These are phyloP conservation scores for Hypoxylon fragiforme DNA, from an alignment of 495 filamentous ascomycete species.

Conservation along the genomic window DNA sequence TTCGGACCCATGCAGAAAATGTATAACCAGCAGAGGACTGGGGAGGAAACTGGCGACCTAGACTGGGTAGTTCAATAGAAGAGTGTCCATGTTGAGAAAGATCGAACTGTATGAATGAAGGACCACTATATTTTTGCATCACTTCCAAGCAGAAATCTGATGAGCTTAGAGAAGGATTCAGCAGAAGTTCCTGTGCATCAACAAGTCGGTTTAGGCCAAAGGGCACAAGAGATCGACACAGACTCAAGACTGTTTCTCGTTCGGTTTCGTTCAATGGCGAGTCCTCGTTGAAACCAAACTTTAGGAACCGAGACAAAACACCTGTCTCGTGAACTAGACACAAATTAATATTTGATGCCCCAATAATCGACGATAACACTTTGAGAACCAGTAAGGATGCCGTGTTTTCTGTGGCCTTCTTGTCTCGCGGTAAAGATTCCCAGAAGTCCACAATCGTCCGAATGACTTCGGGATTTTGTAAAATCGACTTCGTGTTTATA, in stretches of 20 bases:
- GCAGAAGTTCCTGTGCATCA: slow-evolving; percentile 77
- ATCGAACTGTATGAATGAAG: slow-evolving; percentile 92
- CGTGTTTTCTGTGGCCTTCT: slow-evolving; percentile 46
- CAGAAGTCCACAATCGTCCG: slow-evolving; percentile 68
- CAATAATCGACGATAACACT: slow-evolving; percentile 54
- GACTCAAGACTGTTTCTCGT: slow-evolving; percentile 58
- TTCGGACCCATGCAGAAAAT: slow-evolving; percentile 81
- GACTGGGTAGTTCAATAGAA: slow-evolving; percentile 81
- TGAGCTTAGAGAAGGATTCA: slow-evolving; percentile 60
- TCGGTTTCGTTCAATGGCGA: slow-evolving; percentile 54
- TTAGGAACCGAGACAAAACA: slow-evolving; percentile 71
- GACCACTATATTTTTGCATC: slow-evolving; percentile 70
- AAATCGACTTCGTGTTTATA: slow-evolving; percentile 56
- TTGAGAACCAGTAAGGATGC: slow-evolving; percentile 64
- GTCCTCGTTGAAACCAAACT: slow-evolving; percentile 61
- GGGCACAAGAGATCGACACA: slow-evolving; percentile 62
- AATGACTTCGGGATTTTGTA: slow-evolving; percentile 67
- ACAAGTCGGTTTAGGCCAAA: slow-evolving; percentile 75
- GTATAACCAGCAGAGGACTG: slow-evolving; percentile 79
- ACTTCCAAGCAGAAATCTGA: slow-evolving; percentile 74
- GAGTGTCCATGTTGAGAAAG: slow-evolving; percentile 83
- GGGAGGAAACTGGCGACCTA: slow-evolving; percentile 79
- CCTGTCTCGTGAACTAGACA: slow-evolving; percentile 77
- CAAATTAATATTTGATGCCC: slow-evolving; percentile 72
- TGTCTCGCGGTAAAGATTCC: slow-evolving; percentile 57